Evolutionary conservation across 2,329 filamentous ascomycete species (phyloP), one percentile per base, ranked within the genome.

Genomic region (Neospermospora avenae): DNA sequence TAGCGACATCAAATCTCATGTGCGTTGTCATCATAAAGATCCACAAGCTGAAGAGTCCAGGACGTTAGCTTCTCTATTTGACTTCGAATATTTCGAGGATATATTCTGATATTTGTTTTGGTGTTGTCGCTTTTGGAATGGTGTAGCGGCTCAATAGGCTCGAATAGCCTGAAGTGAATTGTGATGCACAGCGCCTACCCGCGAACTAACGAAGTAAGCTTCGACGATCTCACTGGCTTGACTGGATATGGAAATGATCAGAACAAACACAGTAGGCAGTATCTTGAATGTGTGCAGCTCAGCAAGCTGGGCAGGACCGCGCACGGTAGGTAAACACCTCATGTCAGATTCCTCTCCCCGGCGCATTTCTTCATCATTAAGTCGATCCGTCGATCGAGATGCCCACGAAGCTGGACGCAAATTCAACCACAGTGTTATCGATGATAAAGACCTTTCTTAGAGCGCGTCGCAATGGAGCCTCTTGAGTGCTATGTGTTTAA

Each of bases 201-300:
- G 35, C 22, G 34, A 24, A 22, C 25, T 25, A 10, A 31, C 11
- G 11, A 31, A 5, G 5, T 31, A 45, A 55, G 53, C 41, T 18
- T 45, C 39, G 18, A 35, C 53, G 16, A 44, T 25, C 53, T 55
- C 53, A 55, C 39, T 44, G 53, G 53, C 31, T 55, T 39, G 53
- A 45, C 39, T 45, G 53, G 37, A 55, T 55, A 55, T 51, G 28
- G 34, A n/a, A 51, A 51, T 51, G 31, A 35, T 22, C 48, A 18
- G 25, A 51, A 22, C 51, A 54, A 22, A 41, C 24, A 35, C 51
- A 41, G 51, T 35, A 54, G 37, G 35, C 25, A 24, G 24, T 14
- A 35, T 24, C 28, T 41, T 28, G 24, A 22, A 41, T 41, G 37
- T 54, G 20, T 41, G 28, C 16, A 41, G 20, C 34, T 41, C 16